Evolutionary conservation across 257 asterid species (phyloP), one percentile per base, ranked within the genome.

Genomic region (Capsicum rhomboideum): DNA sequence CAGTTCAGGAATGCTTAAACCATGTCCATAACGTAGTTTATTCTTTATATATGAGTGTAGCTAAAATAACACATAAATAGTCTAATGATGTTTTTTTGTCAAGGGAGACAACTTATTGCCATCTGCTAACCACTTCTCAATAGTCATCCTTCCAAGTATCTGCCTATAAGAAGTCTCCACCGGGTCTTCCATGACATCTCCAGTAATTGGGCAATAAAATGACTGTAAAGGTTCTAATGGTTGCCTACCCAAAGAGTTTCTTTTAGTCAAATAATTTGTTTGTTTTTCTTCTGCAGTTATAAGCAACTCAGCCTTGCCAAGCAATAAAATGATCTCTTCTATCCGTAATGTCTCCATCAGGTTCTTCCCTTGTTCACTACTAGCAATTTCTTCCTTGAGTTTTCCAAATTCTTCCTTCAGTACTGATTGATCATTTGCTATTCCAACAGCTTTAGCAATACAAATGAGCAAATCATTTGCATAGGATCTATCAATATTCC

Each of bases 111-210:
- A 18, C 50, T 74, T 46, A 26, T 88, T 87, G 72, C 89, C 90
- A 17, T 81, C 85, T 37, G 71, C 81, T 52, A 90, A 53, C 90
- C 91, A 88, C 86, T 87, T 83, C 86, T 88, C 90, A 1, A 90
- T 86, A 0, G 91, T 90, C 40, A 26, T 83, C 67, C 91, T 86
- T 84, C 88, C 93, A 37, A 88, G 88, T 8, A 90, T 87, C 49
- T 85, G 89, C 20, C 90, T 89, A 0, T 85, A 85, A 8, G 88
- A 56, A 61, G n/a, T n/a, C n/a, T n/a, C n/a, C n/a, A n/a, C n/a
- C n/a, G n/a, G n/a, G n/a, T n/a, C n/a, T n/a, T n/a, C n/a, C n/a
- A n/a, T n/a, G n/a, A n/a, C n/a, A n/a, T n/a, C n/a, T n/a, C n/a
- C n/a, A n/a, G n/a, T n/a, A n/a, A n/a, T n/a, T n/a, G n/a, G n/a